Evolutionary conservation across 192 early-diverging fungal species (phyloP), one percentile per base, ranked within the genome.

Genomic region (Rhizoclosmatium globosum): DNA sequence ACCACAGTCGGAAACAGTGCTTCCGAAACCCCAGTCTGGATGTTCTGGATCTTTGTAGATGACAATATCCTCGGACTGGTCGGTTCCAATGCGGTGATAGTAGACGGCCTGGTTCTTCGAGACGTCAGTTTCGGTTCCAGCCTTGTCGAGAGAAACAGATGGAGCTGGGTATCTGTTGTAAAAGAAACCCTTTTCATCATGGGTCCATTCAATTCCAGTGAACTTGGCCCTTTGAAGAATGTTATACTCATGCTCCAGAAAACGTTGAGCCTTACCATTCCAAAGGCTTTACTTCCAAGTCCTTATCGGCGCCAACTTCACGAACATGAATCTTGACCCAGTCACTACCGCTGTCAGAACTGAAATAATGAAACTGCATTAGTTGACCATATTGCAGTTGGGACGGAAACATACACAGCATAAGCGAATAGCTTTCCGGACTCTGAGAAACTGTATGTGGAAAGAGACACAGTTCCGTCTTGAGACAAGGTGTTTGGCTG

Each of bases 141-240:
- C 87, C 53, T 85, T 83, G 59, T 74, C 81, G 44, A 38, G 71
- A 38, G 62, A 64, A 38, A 74, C 48, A 6, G 39, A 41, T 0
- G 84, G 87, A 56, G 87, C 79, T 41, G 90, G 85, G 65, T 87
- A 92, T 38, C 85, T 74, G 15, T 64, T 73, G 78, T 94, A 94
- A 74, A 92, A 92, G 75, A 92, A 93, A 0, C 93, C 93, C 70
- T 83, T 86, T 43, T 94, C 92, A 76, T 94, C 92, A 57, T 89
- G 84, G 9, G 92, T 91, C 82, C 89, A 93, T 3, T 71, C n/a
- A 46, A 90, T 78, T 19, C 62, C 15, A 2, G 88, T 85, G 76
- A 91, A 93, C 80, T 92, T 93, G 46, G 83, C 85, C 89, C 89
- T 85, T 11, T 38, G 7, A 42, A 68, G 44, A 21, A 42, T 77